Evolutionary conservation across 306 rosid genomes (phyloP).

Genomic region (Medicago ruthenica): DNA sequence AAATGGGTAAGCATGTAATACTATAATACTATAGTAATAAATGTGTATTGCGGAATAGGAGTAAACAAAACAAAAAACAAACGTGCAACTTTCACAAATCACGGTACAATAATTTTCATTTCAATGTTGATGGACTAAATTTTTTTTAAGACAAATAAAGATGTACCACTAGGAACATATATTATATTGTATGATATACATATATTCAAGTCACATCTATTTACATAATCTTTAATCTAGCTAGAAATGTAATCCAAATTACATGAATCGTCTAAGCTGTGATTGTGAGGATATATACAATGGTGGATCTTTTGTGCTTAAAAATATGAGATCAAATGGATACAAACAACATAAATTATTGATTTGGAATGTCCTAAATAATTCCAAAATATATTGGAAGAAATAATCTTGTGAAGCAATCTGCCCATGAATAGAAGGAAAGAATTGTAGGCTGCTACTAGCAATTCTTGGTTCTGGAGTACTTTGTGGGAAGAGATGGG

Average conservation of each 20-base stretch:
- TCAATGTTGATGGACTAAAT: neutral
- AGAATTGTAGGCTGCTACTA: slow-evolving; percentile 47
- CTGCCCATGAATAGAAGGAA: slow-evolving; percentile 28
- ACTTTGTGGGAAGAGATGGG: slow-evolving; percentile 86
- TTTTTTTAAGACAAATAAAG: neutral
- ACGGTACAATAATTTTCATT: neutral
- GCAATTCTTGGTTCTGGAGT: slow-evolving; percentile 69
- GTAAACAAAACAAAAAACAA: neutral
- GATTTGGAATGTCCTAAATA: slow-evolving; percentile 25
- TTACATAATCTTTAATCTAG: slow-evolving; percentile 37
- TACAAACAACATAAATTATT: slow-evolving; percentile 31
- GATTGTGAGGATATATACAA: slow-evolving; percentile 32
- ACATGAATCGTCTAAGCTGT: slow-evolving; percentile 20
- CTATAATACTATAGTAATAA: neutral
- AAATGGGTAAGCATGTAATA: neutral
- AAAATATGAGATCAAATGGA: neutral
- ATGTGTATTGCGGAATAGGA: neutral
- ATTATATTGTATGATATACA: slow-evolving; percentile 5
- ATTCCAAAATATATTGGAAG: slow-evolving; percentile 15
- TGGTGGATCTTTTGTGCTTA: neutral
- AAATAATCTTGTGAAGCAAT: slow-evolving; percentile 36
- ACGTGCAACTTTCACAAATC: neutral
- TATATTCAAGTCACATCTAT: slow-evolving; percentile 27
- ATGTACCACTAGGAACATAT: neutral
- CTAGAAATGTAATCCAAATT: slow-evolving; percentile 33